Percentiles rank a stretch among this genome's conserved stretches.
These are phyloP conservation scores for Sclerotinia minor DNA, from an alignment of 2,329 filamentous ascomycete genomes.

Conservation along the genomic window DNA sequence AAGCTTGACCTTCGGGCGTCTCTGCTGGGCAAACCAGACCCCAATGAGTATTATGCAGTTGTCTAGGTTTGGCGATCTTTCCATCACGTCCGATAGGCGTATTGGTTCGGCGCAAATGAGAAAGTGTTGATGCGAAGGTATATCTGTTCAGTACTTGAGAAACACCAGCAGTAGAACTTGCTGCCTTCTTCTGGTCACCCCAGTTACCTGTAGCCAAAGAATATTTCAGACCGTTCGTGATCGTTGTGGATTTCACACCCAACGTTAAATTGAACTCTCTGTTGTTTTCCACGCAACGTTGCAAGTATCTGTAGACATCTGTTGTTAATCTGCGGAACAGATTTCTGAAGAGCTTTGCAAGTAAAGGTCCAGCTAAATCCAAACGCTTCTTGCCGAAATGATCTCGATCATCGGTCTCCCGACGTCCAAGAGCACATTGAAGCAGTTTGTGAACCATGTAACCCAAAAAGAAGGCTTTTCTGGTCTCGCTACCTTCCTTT, in stretches of 20 bases:
- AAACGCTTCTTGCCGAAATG: constrained; percentile 99
- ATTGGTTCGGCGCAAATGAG: constrained; percentile 95
- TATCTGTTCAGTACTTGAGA: constrained; percentile 98
- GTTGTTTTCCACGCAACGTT: constrained; percentile 86
- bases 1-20: constrained; percentile 97
- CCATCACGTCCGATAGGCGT: constrained; percentile 97
- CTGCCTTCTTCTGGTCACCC: constrained; percentile 99
- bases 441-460: constrained; percentile 98
- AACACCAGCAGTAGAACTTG: constrained; percentile 91
- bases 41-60: constrained; percentile 99
- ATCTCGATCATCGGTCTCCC: constrained; percentile 95
- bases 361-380: constrained; percentile 88
- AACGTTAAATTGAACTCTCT: constrained; percentile 87
- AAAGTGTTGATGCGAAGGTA: constrained; percentile 93
- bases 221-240: constrained; percentile 94
- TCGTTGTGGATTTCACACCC: constrained; percentile 85
- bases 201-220: constrained; percentile 97
- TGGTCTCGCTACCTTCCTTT: constrained; percentile 87
- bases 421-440: constrained; percentile 87
- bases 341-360: constrained; percentile 93
- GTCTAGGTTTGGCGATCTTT: constrained; percentile 95
- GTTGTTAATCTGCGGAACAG: constrained; percentile 89
- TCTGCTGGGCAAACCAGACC: constrained; percentile 95
- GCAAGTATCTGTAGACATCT: constrained; percentile 87
- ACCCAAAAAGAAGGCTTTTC: constrained; percentile 96